phyloP scores from a whole-genome alignment of 2,329 filamentous ascomycete genomes.

The Ascochyta rabiei region DNA sequence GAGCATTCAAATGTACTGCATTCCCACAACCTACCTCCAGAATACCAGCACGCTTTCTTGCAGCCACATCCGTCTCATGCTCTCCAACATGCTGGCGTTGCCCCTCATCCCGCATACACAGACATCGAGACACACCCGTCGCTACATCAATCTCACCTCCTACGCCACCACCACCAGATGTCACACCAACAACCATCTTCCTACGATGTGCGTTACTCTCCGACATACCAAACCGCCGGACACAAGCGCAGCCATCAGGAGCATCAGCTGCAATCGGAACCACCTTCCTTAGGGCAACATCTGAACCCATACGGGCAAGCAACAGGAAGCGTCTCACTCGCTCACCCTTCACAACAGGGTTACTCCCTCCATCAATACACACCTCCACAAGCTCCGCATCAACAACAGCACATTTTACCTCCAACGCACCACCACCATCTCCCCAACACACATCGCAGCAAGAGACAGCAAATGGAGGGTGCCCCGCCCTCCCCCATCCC shows the following conservation, averaged over 20 bases:
- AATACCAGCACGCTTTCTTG: slow-evolving; percentile 46
- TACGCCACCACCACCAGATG: slow-evolving; percentile 47
- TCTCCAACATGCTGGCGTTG: slow-evolving; percentile 46
- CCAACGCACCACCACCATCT: slow-evolving; percentile 77
- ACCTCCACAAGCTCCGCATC: slow-evolving; percentile 33
- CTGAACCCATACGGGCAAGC: slow-evolving; percentile 47
- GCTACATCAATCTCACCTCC: slow-evolving; percentile 44
- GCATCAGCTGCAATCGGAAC: slow-evolving; percentile 48
- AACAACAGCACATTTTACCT: slow-evolving; percentile 35
- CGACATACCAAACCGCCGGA: slow-evolving; percentile 33
- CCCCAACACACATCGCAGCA: slow-evolving; percentile 70
- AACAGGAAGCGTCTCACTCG: slow-evolving; percentile 47
- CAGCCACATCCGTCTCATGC: slow-evolving; percentile 47
- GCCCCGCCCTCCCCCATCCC: slow-evolving; percentile 43
- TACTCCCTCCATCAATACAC: slow-evolving; percentile 47
- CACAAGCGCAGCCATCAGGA: slow-evolving; percentile 55
- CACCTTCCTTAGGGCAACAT: slow-evolving; percentile 50
- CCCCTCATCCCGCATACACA: slow-evolving; percentile 47
- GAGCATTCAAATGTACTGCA: slow-evolving; percentile 50
- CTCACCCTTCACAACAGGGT: slow-evolving; percentile 48
- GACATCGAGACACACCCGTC: slow-evolving; percentile 46
- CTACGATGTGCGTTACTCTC: slow-evolving; percentile 46
- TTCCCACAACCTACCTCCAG: slow-evolving; percentile 44
- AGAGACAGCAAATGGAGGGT: slow-evolving; percentile 63
- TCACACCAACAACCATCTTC: slow-evolving; percentile 45